Evolutionary conservation across 192 early-diverging fungal genomes (phyloP).

Genomic region (Backusella australiensis): DNA sequence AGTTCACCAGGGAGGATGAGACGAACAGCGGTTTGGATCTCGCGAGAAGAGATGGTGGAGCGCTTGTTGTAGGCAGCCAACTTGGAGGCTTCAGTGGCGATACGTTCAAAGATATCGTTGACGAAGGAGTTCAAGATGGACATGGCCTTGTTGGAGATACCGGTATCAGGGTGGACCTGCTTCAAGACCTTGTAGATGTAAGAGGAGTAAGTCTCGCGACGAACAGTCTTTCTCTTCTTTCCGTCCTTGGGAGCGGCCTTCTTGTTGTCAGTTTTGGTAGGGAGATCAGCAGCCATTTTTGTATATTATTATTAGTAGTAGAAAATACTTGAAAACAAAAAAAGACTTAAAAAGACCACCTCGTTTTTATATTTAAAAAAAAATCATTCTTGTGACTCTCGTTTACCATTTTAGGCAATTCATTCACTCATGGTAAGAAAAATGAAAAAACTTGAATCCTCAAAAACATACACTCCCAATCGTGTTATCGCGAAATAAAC

Average conservation of each 20-base stretch:
- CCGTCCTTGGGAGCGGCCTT: constrained; percentile 54
- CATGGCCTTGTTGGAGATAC: constrained; percentile 98
- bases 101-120: constrained; percentile 97
- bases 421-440: too few species aligned
- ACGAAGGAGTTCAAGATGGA: constrained; percentile 96
- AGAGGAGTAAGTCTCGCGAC: constrained; percentile 89
- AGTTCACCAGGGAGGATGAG: constrained; percentile 86
- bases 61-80: constrained; percentile 93
- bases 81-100: constrained; percentile 81
- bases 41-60: constrained; percentile 93
- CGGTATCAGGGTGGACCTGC: constrained; percentile 96
- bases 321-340: background rate
- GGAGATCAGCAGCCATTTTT: constrained; percentile 38
- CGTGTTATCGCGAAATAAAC: constrained; percentile 24
- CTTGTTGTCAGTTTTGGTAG: constrained; percentile 73
- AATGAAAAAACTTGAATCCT: too few species aligned
- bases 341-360: background rate
- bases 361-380: background rate
- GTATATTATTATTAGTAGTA: background rate
- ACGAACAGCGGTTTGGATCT: constrained; percentile 84
- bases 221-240: constrained; percentile 65
- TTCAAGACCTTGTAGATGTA: constrained; percentile 98
- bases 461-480: background rate
- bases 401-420: too few species aligned
- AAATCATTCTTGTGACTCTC: too few species aligned